Evolutionary conservation across 495 filamentous ascomycete species (phyloP).

Genomic region (Copromyces sp.): DNA sequence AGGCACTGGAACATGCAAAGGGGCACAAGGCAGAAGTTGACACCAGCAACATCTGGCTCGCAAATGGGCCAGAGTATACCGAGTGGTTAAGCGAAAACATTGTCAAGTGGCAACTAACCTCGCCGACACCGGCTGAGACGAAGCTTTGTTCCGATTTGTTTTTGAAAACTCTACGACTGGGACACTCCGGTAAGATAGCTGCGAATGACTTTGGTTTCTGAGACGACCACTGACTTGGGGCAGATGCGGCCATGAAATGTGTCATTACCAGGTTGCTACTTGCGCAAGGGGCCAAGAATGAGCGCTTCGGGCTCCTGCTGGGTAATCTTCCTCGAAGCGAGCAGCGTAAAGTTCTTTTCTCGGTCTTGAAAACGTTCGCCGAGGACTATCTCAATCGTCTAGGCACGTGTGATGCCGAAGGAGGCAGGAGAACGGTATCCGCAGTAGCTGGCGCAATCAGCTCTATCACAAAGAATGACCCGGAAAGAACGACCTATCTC

Average conservation of each 20-base stretch:
- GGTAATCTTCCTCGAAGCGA: constrained; percentile 42
- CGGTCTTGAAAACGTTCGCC: constrained; percentile 50
- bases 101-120: constrained; percentile 36
- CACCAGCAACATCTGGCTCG: constrained; percentile 47
- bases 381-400: constrained; percentile 38
- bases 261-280: constrained; percentile 39
- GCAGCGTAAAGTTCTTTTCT: constrained; percentile 47
- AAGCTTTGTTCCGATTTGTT: constrained; percentile 52
- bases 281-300: constrained; percentile 17
- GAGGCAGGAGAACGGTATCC: constrained; percentile 29
- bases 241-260: constrained; percentile 47
- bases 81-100: constrained; percentile 67
- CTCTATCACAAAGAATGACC: constrained; percentile 24
- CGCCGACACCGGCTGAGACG: constrained; percentile 28
- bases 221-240: constrained; percentile 4
- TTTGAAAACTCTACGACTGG: constrained; percentile 57
- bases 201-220: constrained; percentile 8
- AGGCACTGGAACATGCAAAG: constrained; percentile 53
- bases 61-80: constrained; percentile 52
- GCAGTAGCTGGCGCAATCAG: constrained; percentile 38
- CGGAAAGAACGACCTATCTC: constrained; percentile 40
- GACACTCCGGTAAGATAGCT: constrained; percentile 52
- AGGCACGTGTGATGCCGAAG: constrained; percentile 19
- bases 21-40: constrained; percentile 5
- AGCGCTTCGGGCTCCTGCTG: constrained; percentile 34